Percentiles rank a stretch among this genome's conserved stretches.
Evolutionary conservation across 2,329 filamentous ascomycete species (phyloP).

Genomic region (Didymella pomorum): DNA sequence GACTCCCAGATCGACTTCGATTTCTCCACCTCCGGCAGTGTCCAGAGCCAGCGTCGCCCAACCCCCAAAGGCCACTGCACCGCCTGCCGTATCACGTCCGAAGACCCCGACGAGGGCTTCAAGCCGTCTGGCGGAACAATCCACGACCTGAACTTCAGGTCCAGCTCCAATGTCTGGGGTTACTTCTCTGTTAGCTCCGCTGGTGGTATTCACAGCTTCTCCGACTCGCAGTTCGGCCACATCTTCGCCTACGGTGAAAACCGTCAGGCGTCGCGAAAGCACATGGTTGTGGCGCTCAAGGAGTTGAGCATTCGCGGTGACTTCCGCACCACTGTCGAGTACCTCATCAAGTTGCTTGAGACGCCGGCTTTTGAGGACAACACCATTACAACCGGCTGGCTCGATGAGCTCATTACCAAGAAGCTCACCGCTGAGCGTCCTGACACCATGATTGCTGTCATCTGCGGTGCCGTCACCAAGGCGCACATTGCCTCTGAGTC

Average conservation of each 20-base stretch:
- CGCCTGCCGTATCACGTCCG: slow-evolving; percentile 97
- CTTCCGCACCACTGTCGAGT: slow-evolving; percentile 98
- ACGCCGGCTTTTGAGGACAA: slow-evolving; percentile 98
- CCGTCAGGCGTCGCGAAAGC: slow-evolving; percentile 92
- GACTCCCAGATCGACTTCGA: slow-evolving; percentile 93
- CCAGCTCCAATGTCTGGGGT: slow-evolving; percentile 98
- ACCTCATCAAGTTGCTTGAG: slow-evolving; percentile 97
- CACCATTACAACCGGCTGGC: slow-evolving; percentile 98
- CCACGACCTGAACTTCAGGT: slow-evolving; percentile 98
- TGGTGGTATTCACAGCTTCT: slow-evolving; percentile 98
- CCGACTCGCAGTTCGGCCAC: slow-evolving; percentile 97
- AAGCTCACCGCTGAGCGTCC: slow-evolving; percentile 96
- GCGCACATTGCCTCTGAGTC: slow-evolving; percentile 93
- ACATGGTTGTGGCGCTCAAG: slow-evolving; percentile 99
- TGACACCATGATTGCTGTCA: slow-evolving; percentile 90
- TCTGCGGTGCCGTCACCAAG: slow-evolving; percentile 94
- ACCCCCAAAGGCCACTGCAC: slow-evolving; percentile 97
- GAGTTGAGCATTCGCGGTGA: slow-evolving; percentile 99
- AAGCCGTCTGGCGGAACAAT: slow-evolving; percentile 99
- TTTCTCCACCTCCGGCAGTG: slow-evolving; percentile 86
- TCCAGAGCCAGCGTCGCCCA: slow-evolving; percentile 85
- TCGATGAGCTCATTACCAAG: slow-evolving; percentile 98
- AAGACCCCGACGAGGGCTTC: slow-evolving; percentile 98
- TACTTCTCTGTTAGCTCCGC: slow-evolving; percentile 99
- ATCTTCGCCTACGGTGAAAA: slow-evolving; percentile 99